Evolutionary conservation across 2,329 filamentous ascomycete species (phyloP).

Genomic region (Phialocephala sp.): DNA sequence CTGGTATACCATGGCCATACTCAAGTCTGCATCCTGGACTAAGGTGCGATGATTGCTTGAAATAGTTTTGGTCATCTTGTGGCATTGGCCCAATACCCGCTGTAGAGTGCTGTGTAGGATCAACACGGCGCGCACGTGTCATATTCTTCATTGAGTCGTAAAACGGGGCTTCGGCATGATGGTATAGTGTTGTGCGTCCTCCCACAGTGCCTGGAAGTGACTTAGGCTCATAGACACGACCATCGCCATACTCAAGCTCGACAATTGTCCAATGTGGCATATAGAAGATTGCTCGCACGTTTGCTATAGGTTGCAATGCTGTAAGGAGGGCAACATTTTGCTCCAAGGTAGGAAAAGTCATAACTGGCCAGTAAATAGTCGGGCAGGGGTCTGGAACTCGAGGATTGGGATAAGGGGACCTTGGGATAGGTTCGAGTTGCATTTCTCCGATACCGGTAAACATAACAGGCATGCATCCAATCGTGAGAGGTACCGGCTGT

Average conservation of each 20-base stretch:
- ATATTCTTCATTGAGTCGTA: slow-evolving; percentile 28
- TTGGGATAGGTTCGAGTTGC: slow-evolving; percentile 24
- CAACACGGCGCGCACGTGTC: slow-evolving; percentile 25
- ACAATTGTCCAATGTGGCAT: slow-evolving; percentile 30
- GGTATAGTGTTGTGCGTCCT: slow-evolving; percentile 28
- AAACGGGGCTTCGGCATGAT: slow-evolving; percentile 26
- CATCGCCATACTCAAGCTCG: slow-evolving; percentile 29
- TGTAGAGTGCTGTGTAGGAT: slow-evolving; percentile 21
- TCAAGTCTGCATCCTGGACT: slow-evolving; percentile 29
- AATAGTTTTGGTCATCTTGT: slow-evolving; percentile 29
- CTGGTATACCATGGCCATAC: slow-evolving; percentile 24
- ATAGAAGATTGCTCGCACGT: slow-evolving; percentile 27
- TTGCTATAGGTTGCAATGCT: slow-evolving; percentile 28
- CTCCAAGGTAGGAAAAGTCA: slow-evolving; percentile 27
- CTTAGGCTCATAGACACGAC: slow-evolving; percentile 26
- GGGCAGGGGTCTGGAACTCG: slow-evolving; percentile 28
- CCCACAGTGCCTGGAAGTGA: slow-evolving; percentile 30
- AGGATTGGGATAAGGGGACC: slow-evolving; percentile 26
- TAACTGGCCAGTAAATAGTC: slow-evolving; percentile 23
- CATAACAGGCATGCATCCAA: slow-evolving; percentile 30
- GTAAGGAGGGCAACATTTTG: slow-evolving; percentile 26
- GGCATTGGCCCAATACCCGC: slow-evolving; percentile 25
- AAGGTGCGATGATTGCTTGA: slow-evolving; percentile 26
- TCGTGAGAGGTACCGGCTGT: slow-evolving; percentile 28
- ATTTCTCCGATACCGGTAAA: slow-evolving; percentile 28